Evolutionary conservation across 768 basidiomycete genomes (phyloP), one percentile per base, ranked within the genome.

Genomic region (Suillus fuscotomentosus): DNA sequence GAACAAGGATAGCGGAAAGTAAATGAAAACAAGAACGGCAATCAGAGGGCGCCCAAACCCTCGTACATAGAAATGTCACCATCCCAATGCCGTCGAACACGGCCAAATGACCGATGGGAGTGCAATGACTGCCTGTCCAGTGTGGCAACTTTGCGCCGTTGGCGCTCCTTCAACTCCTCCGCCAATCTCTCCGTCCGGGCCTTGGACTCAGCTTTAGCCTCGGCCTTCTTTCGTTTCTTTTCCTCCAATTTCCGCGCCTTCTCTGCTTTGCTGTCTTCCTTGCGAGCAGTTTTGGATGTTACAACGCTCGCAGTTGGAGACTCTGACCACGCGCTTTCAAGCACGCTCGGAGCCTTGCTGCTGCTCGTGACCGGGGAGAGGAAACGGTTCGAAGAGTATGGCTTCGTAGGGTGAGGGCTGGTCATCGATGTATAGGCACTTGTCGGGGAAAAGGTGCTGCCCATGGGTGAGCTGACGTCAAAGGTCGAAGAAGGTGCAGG

Each of bases 241-340:
- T 80, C 79, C 62, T 82, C 78, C 27, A 77, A 79, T 72, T 79
- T 84, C 62, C 74, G 74, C 66, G 68, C 71, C 72, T 81, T 85
- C 67, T 77, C 73, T 63, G 83, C 84, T 50, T 72, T 70, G 63
- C 67, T 70, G n/a, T 74, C 68, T n/a, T 67, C 69, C 60, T 67
- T 70, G 39, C 65, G 76, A 8, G 66, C 66, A 6, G 31, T 47
- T 42, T 39, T 73, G 1, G 65, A 61, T 17, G 67, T 42, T 1
- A 61, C 11, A 13, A 61, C 20, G 17, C 68, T 72, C 41, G 53
- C 20, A 27, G 71, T 73, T 31, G 69, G 69, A n/a, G 75, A 72
- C 17, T 59, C 50, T 15, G 65, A 60, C 34, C 55, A 61, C 38
- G 51, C 22, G n/a, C 64, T 69, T n/a, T 54, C 62, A 11, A 57